Evolutionary conservation across 345 rosid species (phyloP).

Genomic region (Iberis pinnata): DNA sequence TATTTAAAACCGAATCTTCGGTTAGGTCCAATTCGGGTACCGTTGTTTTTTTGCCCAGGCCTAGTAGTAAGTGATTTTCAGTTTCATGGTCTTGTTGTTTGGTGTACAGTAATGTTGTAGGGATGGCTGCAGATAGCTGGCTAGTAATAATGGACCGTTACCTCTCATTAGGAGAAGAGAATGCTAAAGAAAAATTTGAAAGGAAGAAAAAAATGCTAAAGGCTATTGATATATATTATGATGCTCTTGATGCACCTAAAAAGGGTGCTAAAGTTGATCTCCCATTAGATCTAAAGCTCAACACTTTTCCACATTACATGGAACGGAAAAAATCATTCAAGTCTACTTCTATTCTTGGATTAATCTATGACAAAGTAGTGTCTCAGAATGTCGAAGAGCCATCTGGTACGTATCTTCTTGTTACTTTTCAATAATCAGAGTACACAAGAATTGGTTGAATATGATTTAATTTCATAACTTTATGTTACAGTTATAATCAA

Average conservation of each 20-base stretch:
- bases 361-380: slow-evolving; percentile 44
- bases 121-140: slow-evolving; percentile 72
- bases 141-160: slow-evolving; percentile 61
- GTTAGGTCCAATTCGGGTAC: no score
- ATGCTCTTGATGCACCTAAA: slow-evolving; percentile 79
- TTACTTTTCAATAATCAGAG: not conserved
- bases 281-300: slow-evolving; percentile 39
- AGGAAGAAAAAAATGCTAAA: slow-evolving; percentile 35
- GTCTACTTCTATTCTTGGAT: slow-evolving; percentile 61
- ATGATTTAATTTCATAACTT: no score
- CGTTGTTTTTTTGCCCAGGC: no score
- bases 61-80: no score
- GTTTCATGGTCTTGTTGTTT: no score
- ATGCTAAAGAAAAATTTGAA: slow-evolving; percentile 30
- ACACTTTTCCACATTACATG: slow-evolving; percentile 56
- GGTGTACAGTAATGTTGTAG: slow-evolving; percentile 43
- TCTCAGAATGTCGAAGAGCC: slow-evolving; percentile 23
- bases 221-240: slow-evolving; percentile 56
- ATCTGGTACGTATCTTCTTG: slow-evolving; percentile 29
- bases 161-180: slow-evolving; percentile 38
- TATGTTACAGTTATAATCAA: slow-evolving; percentile 48
- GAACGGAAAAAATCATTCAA: slow-evolving; percentile 32
- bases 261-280: slow-evolving; percentile 44
- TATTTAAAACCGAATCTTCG: no score
- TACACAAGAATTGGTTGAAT: not conserved